Percentiles rank a stretch among this genome's conserved stretches.
Conservation (phyloP, 768 basidiomycete genomes). For the Nevesoporus exiguus region DNA sequence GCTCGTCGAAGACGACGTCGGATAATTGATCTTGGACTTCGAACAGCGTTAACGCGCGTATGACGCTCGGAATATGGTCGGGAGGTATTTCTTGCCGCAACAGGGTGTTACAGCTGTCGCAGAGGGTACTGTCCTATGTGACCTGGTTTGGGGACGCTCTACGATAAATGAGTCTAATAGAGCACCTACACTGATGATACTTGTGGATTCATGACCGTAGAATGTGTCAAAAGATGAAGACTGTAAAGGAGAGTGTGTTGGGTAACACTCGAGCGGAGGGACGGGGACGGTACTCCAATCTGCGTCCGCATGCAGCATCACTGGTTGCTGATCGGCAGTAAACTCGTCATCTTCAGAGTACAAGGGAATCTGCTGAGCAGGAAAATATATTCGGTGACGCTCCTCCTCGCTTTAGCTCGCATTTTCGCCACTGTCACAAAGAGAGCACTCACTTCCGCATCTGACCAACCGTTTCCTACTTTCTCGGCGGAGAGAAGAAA, state of each 20-base stretch:
- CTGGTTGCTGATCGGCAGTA: not conserved
- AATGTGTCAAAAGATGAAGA: not conserved
- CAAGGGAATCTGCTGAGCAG: not conserved
- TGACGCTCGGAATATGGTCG: conserved; percentile 21
- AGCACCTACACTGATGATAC: conserved; percentile 12
- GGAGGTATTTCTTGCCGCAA: conserved; percentile 15
- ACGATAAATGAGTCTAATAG: not conserved
- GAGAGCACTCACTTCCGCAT: conserved; percentile 4
- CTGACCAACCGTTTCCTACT: not conserved
- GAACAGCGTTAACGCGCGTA: conserved; percentile 20
- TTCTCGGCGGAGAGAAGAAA: not conserved
- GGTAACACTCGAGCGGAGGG: not conserved
- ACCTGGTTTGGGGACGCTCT: not conserved
- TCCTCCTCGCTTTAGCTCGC: conserved; percentile 1
- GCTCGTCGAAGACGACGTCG: conserved; percentile 7
- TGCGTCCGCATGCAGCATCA: not conserved
- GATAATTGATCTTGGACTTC: conserved; percentile 10
- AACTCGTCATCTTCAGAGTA: not conserved
- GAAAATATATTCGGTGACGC: not conserved
- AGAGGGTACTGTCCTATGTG: conserved; percentile 14
- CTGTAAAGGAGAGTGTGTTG: not conserved
- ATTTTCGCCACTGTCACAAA: not conserved
- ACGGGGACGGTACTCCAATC: not conserved
- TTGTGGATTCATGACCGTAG: conserved; percentile 2
- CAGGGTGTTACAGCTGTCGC: conserved; percentile 11